Percentiles rank a stretch among this genome's conserved stretches.
phyloP scores from a whole-genome alignment of 2,329 filamentous ascomycete species.

The Pseudocercospora cruenta region DNA sequence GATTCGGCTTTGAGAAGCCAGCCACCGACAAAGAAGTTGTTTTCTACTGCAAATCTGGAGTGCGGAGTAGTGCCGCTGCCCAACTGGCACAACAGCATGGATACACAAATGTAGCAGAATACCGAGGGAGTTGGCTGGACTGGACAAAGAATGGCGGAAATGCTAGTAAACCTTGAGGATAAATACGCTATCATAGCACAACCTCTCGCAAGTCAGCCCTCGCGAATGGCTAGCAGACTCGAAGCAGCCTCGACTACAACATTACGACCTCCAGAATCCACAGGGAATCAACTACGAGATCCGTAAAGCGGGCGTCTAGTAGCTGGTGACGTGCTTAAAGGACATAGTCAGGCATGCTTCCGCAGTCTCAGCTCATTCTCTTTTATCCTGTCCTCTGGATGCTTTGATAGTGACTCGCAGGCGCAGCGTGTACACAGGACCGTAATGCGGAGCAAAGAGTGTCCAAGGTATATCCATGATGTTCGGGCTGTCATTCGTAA shows the following conservation, averaged over 20 bases:
- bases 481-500: too few relatives aligned
- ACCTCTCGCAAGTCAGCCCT: background rate
- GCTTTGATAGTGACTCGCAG: too few relatives aligned
- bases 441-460: too few relatives aligned
- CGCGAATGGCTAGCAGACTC: background rate
- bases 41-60: conserved; percentile 93
- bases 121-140: conserved; percentile 77
- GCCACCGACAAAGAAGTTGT: conserved; percentile 61
- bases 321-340: too few relatives aligned
- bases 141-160: conserved; percentile 76
- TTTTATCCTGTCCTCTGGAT: too few relatives aligned
- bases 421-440: too few relatives aligned
- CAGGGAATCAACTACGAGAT: too few relatives aligned
- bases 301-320: too few relatives aligned
- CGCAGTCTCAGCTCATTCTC: too few relatives aligned
- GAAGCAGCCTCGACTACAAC: background rate
- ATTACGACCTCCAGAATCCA: too few relatives aligned
- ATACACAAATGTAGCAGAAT: conserved; percentile 72
- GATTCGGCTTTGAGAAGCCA: conserved; percentile 77
- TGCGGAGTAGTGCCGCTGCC: conserved; percentile 78
- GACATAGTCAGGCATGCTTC: too few relatives aligned
- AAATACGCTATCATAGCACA: background rate
- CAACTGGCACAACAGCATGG: conserved; percentile 75
- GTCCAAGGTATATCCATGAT: too few relatives aligned
- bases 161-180: conserved; percentile 39